These are phyloP conservation scores for Aschersonia sp. DNA, from an alignment of 2,329 filamentous ascomycete genomes.

Conservation along the genomic window DNA sequence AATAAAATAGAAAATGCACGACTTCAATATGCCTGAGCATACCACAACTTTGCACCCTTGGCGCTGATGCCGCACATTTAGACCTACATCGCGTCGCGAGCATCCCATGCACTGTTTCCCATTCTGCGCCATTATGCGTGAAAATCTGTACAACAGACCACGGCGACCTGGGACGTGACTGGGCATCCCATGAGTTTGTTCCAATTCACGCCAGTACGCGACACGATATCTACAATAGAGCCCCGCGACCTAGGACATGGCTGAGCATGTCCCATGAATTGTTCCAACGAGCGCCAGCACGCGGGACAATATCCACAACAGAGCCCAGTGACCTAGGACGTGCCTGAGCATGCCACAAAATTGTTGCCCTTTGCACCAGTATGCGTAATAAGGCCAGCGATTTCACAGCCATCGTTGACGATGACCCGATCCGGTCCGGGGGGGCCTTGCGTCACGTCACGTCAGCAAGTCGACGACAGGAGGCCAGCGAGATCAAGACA, in stretches of 20 bases:
- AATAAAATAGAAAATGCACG: too few relatives aligned
- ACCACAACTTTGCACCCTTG: too few relatives aligned
- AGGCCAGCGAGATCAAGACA: background rate
- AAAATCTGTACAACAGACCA: background rate
- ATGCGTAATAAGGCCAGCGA: slow-evolving; percentile 55
- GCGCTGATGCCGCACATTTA: too few relatives aligned
- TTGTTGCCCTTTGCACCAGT: slow-evolving; percentile 53
- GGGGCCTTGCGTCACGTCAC: slow-evolving; percentile 9
- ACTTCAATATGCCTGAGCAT: too few relatives aligned
- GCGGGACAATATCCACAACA: background rate
- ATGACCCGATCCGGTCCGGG: slow-evolving; percentile 57
- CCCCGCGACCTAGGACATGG: slow-evolving; percentile 6
- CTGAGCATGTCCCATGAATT: slow-evolving; percentile 48
- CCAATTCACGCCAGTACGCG: background rate
- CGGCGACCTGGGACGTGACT: slow-evolving; percentile 8
- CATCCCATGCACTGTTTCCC: too few relatives aligned
- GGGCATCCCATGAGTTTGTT: slow-evolving; percentile 53
- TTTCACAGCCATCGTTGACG: slow-evolving; percentile 33
- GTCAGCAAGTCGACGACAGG: background rate
- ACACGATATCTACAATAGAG: background rate
- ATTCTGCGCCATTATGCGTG: background rate
- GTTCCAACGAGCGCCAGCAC: slow-evolving; percentile 19
- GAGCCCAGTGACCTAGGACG: slow-evolving; percentile 2
- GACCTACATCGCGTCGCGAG: too few relatives aligned
- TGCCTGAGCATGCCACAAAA: slow-evolving; percentile 46